Evolutionary conservation across 202 grass and related monocot species (phyloP).

Genomic region (Cymbopogon flexuosus): DNA sequence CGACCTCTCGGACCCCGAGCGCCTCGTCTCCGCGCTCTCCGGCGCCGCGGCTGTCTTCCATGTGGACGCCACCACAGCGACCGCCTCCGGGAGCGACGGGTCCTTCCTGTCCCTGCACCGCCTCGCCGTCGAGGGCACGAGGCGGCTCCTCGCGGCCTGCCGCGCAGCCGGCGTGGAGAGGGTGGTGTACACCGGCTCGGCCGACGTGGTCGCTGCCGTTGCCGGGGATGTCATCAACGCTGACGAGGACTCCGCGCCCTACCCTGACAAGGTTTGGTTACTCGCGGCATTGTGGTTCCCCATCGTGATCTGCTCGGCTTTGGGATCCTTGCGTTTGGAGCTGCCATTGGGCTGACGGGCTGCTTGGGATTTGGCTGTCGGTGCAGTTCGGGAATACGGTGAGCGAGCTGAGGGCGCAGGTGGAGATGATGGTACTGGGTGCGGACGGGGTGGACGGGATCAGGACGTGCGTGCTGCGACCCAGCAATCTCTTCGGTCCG

Average conservation of each 20-base stretch:
- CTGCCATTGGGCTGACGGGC: background rate
- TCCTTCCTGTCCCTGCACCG: constrained; percentile 55
- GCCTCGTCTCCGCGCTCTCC: constrained; percentile 31
- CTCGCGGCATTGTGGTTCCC: background rate
- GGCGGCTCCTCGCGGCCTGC: constrained; percentile 60
- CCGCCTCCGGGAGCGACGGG: constrained; percentile 11
- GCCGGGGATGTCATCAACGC: constrained; percentile 35
- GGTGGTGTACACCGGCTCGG: constrained; percentile 66
- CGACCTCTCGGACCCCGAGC: constrained; percentile 38
- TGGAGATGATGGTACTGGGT: constrained; percentile 71
- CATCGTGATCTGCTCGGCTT: background rate
- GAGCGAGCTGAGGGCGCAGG: constrained; percentile 75
- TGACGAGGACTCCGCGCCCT: constrained; percentile 52
- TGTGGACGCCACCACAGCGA: constrained; percentile 51
- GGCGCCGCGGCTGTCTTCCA: constrained; percentile 69
- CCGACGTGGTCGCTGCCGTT: constrained; percentile 54
- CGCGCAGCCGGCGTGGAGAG: constrained; percentile 39
- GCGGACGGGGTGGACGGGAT: constrained; percentile 57
- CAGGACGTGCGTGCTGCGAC: constrained; percentile 65
- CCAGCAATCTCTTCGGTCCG: constrained; percentile 80
- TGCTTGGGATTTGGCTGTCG: constrained; percentile 18
- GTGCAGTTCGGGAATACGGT: constrained; percentile 49
- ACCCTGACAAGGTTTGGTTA: constrained; percentile 59
- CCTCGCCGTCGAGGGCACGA: constrained; percentile 47
- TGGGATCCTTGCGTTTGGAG: background rate